Evolutionary conservation across 2,329 filamentous ascomycete species (phyloP), one percentile per base, ranked within the genome.

Genomic region (Cladosporium oxysporum): DNA sequence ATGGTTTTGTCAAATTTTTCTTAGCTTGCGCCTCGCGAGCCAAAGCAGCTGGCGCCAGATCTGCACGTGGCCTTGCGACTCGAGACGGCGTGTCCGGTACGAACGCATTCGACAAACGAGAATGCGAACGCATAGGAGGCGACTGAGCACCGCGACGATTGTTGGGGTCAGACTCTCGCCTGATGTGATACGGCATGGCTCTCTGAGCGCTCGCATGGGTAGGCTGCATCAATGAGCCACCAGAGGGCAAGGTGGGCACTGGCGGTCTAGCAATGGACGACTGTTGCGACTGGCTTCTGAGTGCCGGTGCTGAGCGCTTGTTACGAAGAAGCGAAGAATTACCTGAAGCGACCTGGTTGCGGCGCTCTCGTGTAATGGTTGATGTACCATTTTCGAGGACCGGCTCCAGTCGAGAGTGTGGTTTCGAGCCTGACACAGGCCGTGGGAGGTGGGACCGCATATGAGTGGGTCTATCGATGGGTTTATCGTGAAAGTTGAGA

Each of bases 321-420:
- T 83, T 79, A 66, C 83, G 85, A 37, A 89, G 77, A 41, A 86
- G 77, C 68, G 87, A 84, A 49, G 84, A 79, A 71, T 80, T 82
- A 14, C 83, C 83, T 2, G 83, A 83, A 18, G 82, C 84, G 14
- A 82, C 80, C 68, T 87, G 83, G 61, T 79, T 78, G 33, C 67
- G 85, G 84, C 23, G 90, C 83, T 64, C 87, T 84, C 64, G 87
- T 81, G 70, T 90, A 80, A 79, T 87, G 87, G 69, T 87, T 84
- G 91, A 87, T 4, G 89, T 92, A 60, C 93, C 93, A 70, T 89
- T 93, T 79, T 98, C 94, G 47, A 92, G 96, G 6, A 98, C 93
- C 26, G 94, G 93, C 75, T 96, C 94, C n/a, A 98, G 84, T 21
- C 90, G 89, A 12, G 91, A 91, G 21, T 67, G 47, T 10, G 78